These are phyloP conservation scores for Leccinum longicurvipes DNA, from an alignment of 768 basidiomycete genomes.

Conservation along the genomic window DNA sequence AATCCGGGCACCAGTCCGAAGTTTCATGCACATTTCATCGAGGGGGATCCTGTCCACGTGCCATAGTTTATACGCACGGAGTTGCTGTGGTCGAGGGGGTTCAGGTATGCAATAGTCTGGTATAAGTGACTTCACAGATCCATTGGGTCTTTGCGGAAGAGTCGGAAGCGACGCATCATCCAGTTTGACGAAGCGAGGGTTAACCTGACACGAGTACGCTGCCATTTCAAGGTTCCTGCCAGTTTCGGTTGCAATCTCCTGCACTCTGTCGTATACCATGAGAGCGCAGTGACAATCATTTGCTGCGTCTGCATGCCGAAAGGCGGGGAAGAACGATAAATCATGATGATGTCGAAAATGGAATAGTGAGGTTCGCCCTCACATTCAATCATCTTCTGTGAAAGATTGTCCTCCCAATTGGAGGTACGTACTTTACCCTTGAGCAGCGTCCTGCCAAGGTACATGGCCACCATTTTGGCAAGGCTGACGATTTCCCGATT, in stretches of 20 bases:
- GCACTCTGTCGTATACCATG: constrained; percentile 40
- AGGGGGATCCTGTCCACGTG: constrained; percentile 34
- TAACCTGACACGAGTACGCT: constrained; percentile 29
- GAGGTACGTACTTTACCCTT: constrained; percentile 47
- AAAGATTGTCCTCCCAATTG: constrained; percentile 44
- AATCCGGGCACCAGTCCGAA: constrained; percentile 29
- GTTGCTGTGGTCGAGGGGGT: constrained; percentile 35
- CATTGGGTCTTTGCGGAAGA: neutral
- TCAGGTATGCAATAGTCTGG: constrained; percentile 27
- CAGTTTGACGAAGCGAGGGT: constrained; percentile 6
- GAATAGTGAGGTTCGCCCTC: neutral
- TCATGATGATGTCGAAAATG: neutral
- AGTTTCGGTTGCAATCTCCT: constrained; percentile 28
- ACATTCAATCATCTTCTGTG: constrained; percentile 40
- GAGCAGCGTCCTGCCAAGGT: constrained; percentile 35
- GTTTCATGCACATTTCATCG: constrained; percentile 36
- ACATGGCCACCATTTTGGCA: constrained; percentile 41
- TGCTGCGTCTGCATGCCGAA: constrained; percentile 40
- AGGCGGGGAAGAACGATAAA: neutral
- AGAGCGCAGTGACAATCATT: constrained; percentile 50
- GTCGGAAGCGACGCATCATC: neutral
- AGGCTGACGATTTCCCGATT: constrained; percentile 42
- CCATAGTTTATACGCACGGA: constrained; percentile 48
- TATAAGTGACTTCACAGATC: neutral
- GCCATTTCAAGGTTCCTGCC: constrained; percentile 16